phyloP scores from a whole-genome alignment of 2,329 filamentous ascomycete species.

The Ampelomyces quisqualis region DNA sequence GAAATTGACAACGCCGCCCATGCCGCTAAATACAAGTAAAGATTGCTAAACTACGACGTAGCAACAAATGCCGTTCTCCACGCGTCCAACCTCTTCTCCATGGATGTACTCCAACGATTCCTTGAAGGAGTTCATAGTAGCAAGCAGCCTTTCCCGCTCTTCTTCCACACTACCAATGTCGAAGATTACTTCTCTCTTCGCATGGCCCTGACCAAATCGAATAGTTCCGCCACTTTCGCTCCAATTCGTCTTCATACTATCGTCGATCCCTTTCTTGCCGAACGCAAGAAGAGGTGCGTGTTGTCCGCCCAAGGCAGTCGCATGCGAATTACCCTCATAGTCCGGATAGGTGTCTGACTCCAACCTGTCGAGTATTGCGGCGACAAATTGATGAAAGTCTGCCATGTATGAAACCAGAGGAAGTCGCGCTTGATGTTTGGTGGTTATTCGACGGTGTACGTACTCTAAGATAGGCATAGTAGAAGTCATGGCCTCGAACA shows the following conservation, averaged over 20 bases:
- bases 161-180: slow-evolving; percentile 35
- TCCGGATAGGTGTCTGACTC: slow-evolving; percentile 16
- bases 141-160: slow-evolving; percentile 25
- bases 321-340: slow-evolving; percentile 16
- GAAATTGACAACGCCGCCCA: slow-evolving; percentile 16
- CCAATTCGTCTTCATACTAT: slow-evolving; percentile 52
- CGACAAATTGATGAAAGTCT: slow-evolving; percentile 42
- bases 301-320: background rate
- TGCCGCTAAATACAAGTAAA: slow-evolving; percentile 23
- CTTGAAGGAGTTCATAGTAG: slow-evolving; percentile 23
- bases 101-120: background rate
- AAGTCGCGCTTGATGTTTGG: slow-evolving; percentile 13
- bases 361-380: slow-evolving; percentile 25
- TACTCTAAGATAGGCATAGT: slow-evolving; percentile 51
- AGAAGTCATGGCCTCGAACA: slow-evolving; percentile 47
- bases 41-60: slow-evolving; percentile 18
- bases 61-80: slow-evolving; percentile 1
- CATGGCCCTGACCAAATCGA: slow-evolving; percentile 50
- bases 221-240: slow-evolving; percentile 38
- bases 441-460: slow-evolving; percentile 39
- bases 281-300: slow-evolving; percentile 25
- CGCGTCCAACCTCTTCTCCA: background rate
- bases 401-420: slow-evolving; percentile 44
- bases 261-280: slow-evolving; percentile 46
- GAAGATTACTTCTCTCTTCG: slow-evolving; percentile 48